Evolutionary conservation across 78 protist genomes (phyloP).

Genomic region (Emiliania huxleyi): DNA sequence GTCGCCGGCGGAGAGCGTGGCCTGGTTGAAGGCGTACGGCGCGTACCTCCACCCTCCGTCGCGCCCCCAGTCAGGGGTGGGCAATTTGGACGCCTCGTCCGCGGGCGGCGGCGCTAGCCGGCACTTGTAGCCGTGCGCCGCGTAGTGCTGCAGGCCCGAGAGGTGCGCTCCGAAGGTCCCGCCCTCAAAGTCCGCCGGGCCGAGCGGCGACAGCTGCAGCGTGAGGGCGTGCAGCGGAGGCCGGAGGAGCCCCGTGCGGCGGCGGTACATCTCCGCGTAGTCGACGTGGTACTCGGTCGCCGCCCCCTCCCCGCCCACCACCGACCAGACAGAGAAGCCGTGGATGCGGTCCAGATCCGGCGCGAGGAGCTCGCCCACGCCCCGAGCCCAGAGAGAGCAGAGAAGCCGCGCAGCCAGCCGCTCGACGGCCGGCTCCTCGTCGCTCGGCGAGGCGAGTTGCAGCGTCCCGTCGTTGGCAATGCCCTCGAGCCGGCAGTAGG

Average conservation of each 20-base stretch:
- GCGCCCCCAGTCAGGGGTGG: not conserved
- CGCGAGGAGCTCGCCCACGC: not conserved
- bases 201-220: not conserved
- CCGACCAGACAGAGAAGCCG: not conserved
- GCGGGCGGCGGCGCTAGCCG: not conserved
- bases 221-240: not conserved
- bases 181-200: not conserved
- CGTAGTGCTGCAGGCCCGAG: not conserved
- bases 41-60: not conserved
- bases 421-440: not conserved
- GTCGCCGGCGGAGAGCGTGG: not conserved
- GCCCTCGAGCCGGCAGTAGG: not conserved
- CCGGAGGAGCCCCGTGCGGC: not conserved
- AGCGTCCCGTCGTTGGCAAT: not conserved
- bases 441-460: not conserved
- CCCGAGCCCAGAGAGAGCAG: not conserved
- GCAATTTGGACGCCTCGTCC: too few relatives aligned
- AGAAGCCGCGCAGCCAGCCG: not conserved
- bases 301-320: not conserved
- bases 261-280: not conserved
- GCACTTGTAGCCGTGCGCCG: not conserved
- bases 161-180: not conserved
- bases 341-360: not conserved
- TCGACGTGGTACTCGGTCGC: not conserved
- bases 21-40: not conserved